Evolutionary conservation across 75 land plant genomes (phyloP).

Genomic region (Cryptomeria japonica): DNA sequence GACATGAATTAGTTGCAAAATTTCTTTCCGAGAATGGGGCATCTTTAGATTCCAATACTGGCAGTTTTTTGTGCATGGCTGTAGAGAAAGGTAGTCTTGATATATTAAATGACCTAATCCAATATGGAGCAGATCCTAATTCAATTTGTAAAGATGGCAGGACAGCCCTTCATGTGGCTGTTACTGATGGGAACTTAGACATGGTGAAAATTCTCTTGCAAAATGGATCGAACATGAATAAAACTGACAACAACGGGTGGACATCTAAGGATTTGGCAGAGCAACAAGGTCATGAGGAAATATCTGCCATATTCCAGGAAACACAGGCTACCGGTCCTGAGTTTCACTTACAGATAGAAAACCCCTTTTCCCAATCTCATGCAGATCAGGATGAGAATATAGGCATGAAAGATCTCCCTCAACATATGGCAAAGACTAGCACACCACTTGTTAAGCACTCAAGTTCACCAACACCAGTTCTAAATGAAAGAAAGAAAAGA

Average conservation of each 20-base stretch:
- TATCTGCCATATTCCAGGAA: constrained; percentile 19
- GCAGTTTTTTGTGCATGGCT: not conserved
- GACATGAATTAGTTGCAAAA: constrained; percentile 1
- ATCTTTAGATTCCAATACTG: not conserved
- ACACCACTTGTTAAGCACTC: not conserved
- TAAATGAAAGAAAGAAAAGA: not conserved
- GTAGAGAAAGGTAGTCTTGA: not conserved
- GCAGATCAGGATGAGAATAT: not conserved
- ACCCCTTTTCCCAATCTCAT: not conserved
- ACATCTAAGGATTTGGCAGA: constrained; percentile 28
- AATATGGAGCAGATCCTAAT: constrained; percentile 17
- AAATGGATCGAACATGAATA: constrained; percentile 23
- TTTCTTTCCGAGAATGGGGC: not conserved
- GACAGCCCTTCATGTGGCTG: constrained; percentile 27
- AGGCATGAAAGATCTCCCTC: not conserved
- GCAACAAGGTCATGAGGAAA: constrained; percentile 19
- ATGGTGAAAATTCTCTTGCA: constrained; percentile 22
- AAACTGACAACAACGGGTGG: constrained; percentile 27
- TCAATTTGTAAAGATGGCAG: constrained; percentile 22
- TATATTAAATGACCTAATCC: not conserved
- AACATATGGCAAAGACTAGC: not conserved
- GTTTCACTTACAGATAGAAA: not conserved
- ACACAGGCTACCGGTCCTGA: not conserved
- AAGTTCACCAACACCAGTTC: not conserved
- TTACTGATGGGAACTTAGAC: constrained; percentile 19